These are phyloP conservation scores for Saccharomyces eubayanus DNA, from an alignment of 805 yeast species.

Conservation along the genomic window DNA sequence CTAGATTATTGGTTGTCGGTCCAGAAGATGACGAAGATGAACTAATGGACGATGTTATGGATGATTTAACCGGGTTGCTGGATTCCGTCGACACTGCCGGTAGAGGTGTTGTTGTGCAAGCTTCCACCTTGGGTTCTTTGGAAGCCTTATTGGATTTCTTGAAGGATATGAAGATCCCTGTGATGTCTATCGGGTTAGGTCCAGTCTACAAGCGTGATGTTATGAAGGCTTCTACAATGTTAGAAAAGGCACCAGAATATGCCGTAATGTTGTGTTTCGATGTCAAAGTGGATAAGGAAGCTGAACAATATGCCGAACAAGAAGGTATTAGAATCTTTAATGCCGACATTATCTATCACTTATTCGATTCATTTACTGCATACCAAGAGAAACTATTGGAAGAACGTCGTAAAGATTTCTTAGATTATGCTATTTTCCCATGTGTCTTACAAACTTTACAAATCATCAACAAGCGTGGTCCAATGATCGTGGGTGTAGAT, in stretches of 20 bases:
- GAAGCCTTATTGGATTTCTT: slow-evolving; percentile 96
- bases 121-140: slow-evolving; percentile 94
- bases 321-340: slow-evolving; percentile 86
- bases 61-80: slow-evolving; percentile 86
- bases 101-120: slow-evolving; percentile 96
- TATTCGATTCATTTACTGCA: slow-evolving; percentile 89
- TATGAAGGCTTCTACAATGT: slow-evolving; percentile 94
- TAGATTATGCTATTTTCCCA: slow-evolving; percentile 88
- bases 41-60: slow-evolving; percentile 96
- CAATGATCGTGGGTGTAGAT: slow-evolving; percentile 99
- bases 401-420: slow-evolving; percentile 79
- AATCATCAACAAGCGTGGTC: slow-evolving; percentile 95
- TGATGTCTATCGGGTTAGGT: slow-evolving; percentile 95
- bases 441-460: slow-evolving; percentile 90
- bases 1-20: slow-evolving; percentile 87
- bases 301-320: slow-evolving; percentile 94
- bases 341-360: slow-evolving; percentile 93
- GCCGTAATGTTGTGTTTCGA: slow-evolving; percentile 99
- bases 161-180: slow-evolving; percentile 98
- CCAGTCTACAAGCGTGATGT: slow-evolving; percentile 98
- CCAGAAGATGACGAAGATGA: slow-evolving; percentile 98
- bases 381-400: slow-evolving; percentile 85
- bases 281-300: slow-evolving; percentile 94
- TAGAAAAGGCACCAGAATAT: slow-evolving; percentile 88
- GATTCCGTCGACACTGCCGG: slow-evolving; percentile 94